Evolutionary conservation across 78 protist genomes (phyloP).

Genomic region (Isochrysis galbana): DNA sequence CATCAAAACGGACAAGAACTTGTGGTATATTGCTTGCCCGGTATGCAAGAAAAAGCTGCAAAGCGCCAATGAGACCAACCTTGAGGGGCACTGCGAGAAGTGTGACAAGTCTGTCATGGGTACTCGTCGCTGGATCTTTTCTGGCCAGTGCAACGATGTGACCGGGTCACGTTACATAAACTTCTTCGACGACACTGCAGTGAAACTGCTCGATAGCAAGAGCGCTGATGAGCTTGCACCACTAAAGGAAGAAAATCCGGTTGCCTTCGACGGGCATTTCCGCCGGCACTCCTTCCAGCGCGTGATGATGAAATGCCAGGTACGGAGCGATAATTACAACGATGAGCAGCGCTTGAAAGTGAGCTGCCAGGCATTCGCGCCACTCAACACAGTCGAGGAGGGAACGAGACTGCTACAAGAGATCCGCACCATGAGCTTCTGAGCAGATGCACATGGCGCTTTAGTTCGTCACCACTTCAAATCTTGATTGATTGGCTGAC

Average conservation of each 20-base stretch:
- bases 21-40: constrained; percentile 15
- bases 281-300: neutral
- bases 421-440: neutral
- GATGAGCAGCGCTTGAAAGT: neutral
- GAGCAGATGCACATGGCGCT: too few relatives aligned
- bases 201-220: neutral
- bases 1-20: neutral
- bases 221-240: neutral
- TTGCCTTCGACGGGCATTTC: neutral
- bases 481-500: too few relatives aligned
- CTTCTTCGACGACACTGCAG: neutral
- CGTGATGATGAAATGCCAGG: neutral
- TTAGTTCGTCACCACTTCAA: too few relatives aligned
- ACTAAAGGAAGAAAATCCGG: neutral
- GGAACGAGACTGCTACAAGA: neutral
- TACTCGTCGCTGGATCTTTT: neutral
- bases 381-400: neutral
- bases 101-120: neutral
- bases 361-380: neutral
- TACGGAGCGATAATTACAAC: neutral
- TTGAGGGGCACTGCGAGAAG: constrained; percentile 16
- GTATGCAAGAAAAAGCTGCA: neutral
- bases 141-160: neutral
- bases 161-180: neutral
- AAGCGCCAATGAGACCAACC: neutral